Percentiles rank a stretch among this genome's conserved stretches.
Evolutionary conservation across 2,329 filamentous ascomycete species (phyloP).

Genomic region (Pestalotiopsis sp.): DNA sequence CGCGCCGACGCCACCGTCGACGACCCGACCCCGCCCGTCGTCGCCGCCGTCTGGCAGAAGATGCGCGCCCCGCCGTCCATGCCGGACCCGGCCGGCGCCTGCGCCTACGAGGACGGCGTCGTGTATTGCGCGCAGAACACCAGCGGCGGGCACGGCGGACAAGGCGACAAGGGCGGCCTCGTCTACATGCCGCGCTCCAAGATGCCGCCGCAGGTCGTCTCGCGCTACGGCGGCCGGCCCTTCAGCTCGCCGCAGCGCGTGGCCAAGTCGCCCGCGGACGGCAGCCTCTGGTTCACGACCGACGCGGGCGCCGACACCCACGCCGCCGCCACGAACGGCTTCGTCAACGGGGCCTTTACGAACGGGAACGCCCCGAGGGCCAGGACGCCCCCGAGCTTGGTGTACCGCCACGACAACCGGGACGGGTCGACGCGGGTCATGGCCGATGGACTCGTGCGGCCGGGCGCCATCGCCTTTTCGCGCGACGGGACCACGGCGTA

Average conservation of each 20-base stretch:
- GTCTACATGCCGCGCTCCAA: conserved; percentile 35
- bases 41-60: conserved; percentile 41
- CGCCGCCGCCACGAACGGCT: conserved; percentile 46
- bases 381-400: conserved; percentile 39
- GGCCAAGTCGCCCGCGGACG: conserved; percentile 33
- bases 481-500: conserved; percentile 43
- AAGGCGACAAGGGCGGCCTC: conserved; percentile 26
- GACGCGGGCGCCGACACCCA: conserved; percentile 43
- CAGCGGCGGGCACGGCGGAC: conserved; percentile 25
- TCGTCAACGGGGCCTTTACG: conserved; percentile 41
- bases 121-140: conserved; percentile 42
- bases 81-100: conserved; percentile 45
- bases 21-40: conserved; percentile 23
- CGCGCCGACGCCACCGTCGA: conserved; percentile 12
- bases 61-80: conserved; percentile 44
- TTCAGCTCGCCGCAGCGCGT: conserved; percentile 52
- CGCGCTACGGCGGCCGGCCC: conserved; percentile 44
- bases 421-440: conserved; percentile 47
- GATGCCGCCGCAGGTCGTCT: conserved; percentile 38
- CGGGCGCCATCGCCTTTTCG: conserved; percentile 43
- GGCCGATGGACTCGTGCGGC: conserved; percentile 47
- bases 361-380: neutral
- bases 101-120: conserved; percentile 42
- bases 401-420: conserved; percentile 47
- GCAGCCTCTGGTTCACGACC: conserved; percentile 52